Evolutionary conservation across 352 stramenopile species (phyloP), one percentile per base, ranked within the genome.

Genomic region (Thraustochytrium sp.): DNA sequence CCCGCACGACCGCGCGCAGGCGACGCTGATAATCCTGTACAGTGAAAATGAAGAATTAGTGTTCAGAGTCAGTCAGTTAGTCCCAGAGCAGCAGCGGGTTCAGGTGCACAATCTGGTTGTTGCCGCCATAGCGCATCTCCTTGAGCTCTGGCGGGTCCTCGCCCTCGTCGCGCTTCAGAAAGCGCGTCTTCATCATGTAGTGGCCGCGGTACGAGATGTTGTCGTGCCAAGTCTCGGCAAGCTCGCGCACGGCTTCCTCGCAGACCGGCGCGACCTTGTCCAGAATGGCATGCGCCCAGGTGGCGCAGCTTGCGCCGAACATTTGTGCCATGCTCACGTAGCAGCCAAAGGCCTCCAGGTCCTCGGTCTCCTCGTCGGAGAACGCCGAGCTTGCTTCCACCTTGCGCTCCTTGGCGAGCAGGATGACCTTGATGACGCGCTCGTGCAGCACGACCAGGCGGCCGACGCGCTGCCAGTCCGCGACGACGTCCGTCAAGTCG

Each of bases 301-400:
- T 80, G 26, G 23, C 68, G 51, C 68, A 80, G 18, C 31, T 80
- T 9, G 68, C 68, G 16, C 68, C 68, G 5, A 80, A 80, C 68
- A 80, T 80, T 34, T 80, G 68, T 8, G 68, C 68, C 68, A 80
- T 80, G n/a, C 31, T 55, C 18, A 80, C 53, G 31, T 80, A 80
- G 49, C 68, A 80, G 2, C 42, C 68, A 8, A 80, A 31, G 31
- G 18, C 37, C 2, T 46, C 40, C 16, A 80, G 68, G 23, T 13
- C 48, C n/a, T 65, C 48, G 0, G 68, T 80, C 68, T 80, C 68
- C 0, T 68, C 68, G 13, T 80, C 68, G 26, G 68, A 75, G 34
- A 80, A 80, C 4, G 48, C 48, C 34, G 29, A 16, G 18, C 31
- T 55, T n/a, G 68, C 48, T 46, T 80, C 68, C 9, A 80, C 68